phyloP scores from a whole-genome alignment of 2,329 filamentous ascomycete genomes.

The Clonostachys solani region DNA sequence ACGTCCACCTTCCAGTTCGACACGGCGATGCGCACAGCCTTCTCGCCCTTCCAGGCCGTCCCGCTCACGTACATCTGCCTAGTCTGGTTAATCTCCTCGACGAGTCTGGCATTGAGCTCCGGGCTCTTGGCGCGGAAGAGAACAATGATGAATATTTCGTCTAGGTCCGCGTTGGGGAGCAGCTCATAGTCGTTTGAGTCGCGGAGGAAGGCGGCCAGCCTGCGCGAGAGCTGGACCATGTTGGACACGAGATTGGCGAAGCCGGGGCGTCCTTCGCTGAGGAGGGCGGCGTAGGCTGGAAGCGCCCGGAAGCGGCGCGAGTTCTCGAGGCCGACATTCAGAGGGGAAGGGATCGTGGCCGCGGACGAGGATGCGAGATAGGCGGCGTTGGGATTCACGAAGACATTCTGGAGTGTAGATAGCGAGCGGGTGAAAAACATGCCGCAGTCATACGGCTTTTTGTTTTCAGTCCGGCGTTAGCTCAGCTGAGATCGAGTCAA shows the following conservation, averaged over 20 bases:
- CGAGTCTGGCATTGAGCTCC: constrained; percentile 60
- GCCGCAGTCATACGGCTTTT: constrained; percentile 81
- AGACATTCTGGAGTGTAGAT: constrained; percentile 55
- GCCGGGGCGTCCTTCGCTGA: constrained; percentile 68
- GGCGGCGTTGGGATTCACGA: constrained; percentile 79
- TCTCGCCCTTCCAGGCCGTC: constrained; percentile 69
- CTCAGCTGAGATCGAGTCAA: too few relatives aligned
- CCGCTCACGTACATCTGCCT: constrained; percentile 79
- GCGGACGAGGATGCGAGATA: constrained; percentile 55
- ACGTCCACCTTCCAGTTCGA: constrained; percentile 79
- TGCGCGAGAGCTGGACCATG: constrained; percentile 69
- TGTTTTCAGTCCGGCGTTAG: neutral
- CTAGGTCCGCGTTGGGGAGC: constrained; percentile 49
- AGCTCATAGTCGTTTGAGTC: constrained; percentile 61
- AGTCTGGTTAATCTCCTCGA: constrained; percentile 67
- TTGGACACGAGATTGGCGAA: constrained; percentile 65
- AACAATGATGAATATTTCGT: constrained; percentile 60
- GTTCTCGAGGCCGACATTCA: constrained; percentile 88
- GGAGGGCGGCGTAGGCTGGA: constrained; percentile 79
- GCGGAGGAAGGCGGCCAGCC: constrained; percentile 59
- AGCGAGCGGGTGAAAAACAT: constrained; percentile 76
- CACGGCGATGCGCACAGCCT: constrained; percentile 79
- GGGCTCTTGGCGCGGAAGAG: constrained; percentile 69
- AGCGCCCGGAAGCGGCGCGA: constrained; percentile 86
- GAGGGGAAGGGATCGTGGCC: constrained; percentile 63